Base-by-base conservation (phyloP, 805 yeast genomes). In the Candida hungchunana region DNA sequence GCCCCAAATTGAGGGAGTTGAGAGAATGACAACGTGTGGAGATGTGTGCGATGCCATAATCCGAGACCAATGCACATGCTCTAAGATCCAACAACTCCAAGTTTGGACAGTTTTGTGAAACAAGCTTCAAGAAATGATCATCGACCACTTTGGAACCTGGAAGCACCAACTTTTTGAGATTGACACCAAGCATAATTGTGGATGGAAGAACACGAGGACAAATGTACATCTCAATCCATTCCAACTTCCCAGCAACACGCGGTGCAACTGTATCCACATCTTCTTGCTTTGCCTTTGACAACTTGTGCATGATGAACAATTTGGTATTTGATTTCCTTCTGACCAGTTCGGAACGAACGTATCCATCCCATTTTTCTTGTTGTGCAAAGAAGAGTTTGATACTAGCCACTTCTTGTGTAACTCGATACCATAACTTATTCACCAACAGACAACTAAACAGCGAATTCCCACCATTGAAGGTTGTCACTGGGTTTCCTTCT, bases 51-150 rank as follows among this genome's bases (percentile, higher is more conserved):
- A 89, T 61, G 1, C 96, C 90, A 17, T 73, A 62, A 63, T 89
- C 96, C 4, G 86, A 69, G 13, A 89, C 75, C 38, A 65, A 61
- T 40, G 83, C 88, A 60, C 96, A 87, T 0, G 95, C 96, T 28
- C 97, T 67, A 14, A 89, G 60, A 52, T 89, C 97, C 29, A 89
- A 60, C 20, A 71, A 67, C 45, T 71, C 72, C 39, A 89, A 66
- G 26, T 67, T 67, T 7, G 82, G 80, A 46, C 89, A 75, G 32
- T 57, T 50, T 22, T 63, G 60, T 4, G 83, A 67, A 7, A 87
- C 69, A 29, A 59, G 46, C 5, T 64, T 60, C 37, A 89, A 56
- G 36, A 75, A 70, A 3, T 63, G 56, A 57, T 89, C 95, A 53
- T 73, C 75, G 4, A 85, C 67, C 2, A 63, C 58, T 43, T 69